These are phyloP conservation scores for Rutidosis leptorrhynchoides DNA, from an alignment of 129 eudicot genomes.

Conservation along the genomic window DNA sequence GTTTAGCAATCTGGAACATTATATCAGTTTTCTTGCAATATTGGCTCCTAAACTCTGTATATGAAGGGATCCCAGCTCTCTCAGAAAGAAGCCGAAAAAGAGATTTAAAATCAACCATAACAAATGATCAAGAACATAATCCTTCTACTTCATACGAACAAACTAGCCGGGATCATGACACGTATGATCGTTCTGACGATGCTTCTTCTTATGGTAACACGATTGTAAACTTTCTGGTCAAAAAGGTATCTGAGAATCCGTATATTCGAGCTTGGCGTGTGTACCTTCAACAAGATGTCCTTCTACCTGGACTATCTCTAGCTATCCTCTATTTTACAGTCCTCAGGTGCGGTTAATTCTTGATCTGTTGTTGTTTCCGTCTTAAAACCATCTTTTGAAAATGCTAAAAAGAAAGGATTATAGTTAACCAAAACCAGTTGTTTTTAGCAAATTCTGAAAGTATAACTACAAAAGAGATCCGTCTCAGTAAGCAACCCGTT, in stretches of 20 bases:
- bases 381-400: background rate
- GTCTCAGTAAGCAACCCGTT: background rate
- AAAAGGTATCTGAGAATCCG: slow-evolving; percentile 32
- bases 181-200: slow-evolving; percentile 11
- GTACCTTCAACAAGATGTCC: slow-evolving; percentile 76
- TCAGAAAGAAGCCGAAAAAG: slow-evolving; percentile 50
- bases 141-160: slow-evolving; percentile 41
- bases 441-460: background rate
- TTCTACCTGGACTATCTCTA: slow-evolving; percentile 82
- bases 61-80: slow-evolving; percentile 66
- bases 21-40: slow-evolving; percentile 68
- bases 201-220: slow-evolving; percentile 17
- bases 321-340: slow-evolving; percentile 82
- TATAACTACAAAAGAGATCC: background rate
- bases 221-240: slow-evolving; percentile 20
- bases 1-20: slow-evolving; percentile 65
- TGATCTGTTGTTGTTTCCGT: background rate
- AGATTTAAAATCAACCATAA: slow-evolving; percentile 13
- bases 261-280: slow-evolving; percentile 69
- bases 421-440: background rate
- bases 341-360: slow-evolving; percentile 58
- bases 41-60: slow-evolving; percentile 81
- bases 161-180: slow-evolving; percentile 6
- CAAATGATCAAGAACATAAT: slow-evolving; percentile 31
- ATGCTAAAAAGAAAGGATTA: background rate